A percentile compares a stretch with the other conserved stretches of the same genome.
Conservation (phyloP, 768 basidiomycete genomes). For the Panus rudis region DNA sequence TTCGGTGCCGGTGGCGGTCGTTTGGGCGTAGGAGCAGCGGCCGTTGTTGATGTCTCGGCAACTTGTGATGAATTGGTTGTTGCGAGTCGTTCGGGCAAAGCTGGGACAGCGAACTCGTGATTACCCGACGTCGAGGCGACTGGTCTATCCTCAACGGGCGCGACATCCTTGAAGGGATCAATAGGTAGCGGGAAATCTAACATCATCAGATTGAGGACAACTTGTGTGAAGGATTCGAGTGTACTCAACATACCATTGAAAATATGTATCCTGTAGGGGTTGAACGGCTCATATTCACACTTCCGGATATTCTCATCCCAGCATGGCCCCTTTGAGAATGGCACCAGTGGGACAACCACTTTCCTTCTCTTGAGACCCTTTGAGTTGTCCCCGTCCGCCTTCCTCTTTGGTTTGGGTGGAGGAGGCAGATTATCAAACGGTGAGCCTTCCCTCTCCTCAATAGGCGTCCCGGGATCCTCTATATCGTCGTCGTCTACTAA, state of each 20-base stretch:
- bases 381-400: slow-evolving; percentile 44
- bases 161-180: slow-evolving; percentile 73
- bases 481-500: slow-evolving; percentile 68
- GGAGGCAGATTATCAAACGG: slow-evolving; percentile 25
- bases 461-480: slow-evolving; percentile 32
- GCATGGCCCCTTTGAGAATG: slow-evolving; percentile 75
- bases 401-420: slow-evolving; percentile 48
- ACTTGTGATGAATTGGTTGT: slow-evolving; percentile 5
- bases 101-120: slow-evolving; percentile 41
- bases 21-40: slow-evolving; percentile 20
- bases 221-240: background rate
- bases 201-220: background rate
- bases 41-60: slow-evolving; percentile 8
- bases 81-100: slow-evolving; percentile 18
- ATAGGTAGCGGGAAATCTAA: slow-evolving; percentile 67
- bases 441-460: slow-evolving; percentile 34
- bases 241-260: slow-evolving; percentile 65
- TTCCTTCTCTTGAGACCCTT: slow-evolving; percentile 61
- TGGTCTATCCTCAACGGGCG: slow-evolving; percentile 22
- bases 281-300: slow-evolving; percentile 65
- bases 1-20: slow-evolving; percentile 31
- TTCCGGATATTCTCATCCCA: slow-evolving; percentile 69
- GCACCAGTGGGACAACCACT: slow-evolving; percentile 70
- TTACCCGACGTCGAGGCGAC: too few species aligned
- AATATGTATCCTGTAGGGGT: slow-evolving; percentile 67